These are phyloP conservation scores for Pulveroboletus frians DNA, from an alignment of 768 basidiomycete genomes.

Conservation along the genomic window DNA sequence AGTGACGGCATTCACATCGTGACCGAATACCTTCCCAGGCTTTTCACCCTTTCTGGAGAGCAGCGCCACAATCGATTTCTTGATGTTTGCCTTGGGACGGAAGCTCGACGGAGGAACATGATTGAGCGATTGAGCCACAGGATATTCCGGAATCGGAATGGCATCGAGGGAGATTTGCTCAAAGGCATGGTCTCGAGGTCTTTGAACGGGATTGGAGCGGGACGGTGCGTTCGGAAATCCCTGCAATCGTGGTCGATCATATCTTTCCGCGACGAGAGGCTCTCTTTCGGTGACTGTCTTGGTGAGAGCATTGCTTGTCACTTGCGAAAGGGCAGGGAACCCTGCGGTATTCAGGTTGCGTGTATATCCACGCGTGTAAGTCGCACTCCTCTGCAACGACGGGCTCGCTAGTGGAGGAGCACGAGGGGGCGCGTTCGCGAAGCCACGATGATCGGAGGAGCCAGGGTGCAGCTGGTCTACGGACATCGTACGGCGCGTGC, in stretches of 20 bases:
- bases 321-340: constrained; percentile 18
- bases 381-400: neutral
- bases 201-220: neutral
- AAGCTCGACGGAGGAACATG: constrained; percentile 3
- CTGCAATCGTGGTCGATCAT: constrained; percentile 2
- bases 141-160: constrained; percentile 6
- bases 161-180: constrained; percentile 10
- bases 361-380: neutral
- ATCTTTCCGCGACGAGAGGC: neutral
- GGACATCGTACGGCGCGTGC: constrained; percentile 12
- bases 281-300: constrained; percentile 3
- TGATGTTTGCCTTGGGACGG: constrained; percentile 2
- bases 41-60: constrained; percentile 2
- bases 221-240: neutral
- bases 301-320: constrained; percentile 9
- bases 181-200: neutral
- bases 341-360: neutral
- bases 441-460: neutral
- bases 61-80: constrained; percentile 4
- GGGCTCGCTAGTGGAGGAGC: neutral
- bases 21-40: constrained; percentile 13
- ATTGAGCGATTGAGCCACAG: constrained; percentile 7
- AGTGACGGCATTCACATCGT: constrained; percentile 7
- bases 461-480: neutral
- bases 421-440: neutral